These are phyloP conservation scores for Colletotrichum costaricense DNA, from an alignment of 2,329 filamentous ascomycete genomes.

Conservation along the genomic window DNA sequence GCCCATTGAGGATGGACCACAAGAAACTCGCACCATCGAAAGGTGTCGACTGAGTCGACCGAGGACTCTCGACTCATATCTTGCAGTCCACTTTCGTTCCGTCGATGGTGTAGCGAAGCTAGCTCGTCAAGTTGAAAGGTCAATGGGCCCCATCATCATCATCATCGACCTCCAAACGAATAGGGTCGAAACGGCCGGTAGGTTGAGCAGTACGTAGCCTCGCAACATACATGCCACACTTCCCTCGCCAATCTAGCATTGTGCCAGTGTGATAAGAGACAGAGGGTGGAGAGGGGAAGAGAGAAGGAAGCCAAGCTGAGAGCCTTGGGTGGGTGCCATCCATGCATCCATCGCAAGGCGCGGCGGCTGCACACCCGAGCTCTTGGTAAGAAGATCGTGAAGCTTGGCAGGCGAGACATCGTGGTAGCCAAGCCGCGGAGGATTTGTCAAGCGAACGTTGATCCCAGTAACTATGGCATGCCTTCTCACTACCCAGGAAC, in stretches of 20 bases:
- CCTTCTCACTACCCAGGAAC: neutral
- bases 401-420: slow-evolving; percentile 20
- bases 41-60: too few species aligned
- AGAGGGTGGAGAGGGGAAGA: too few species aligned
- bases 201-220: neutral
- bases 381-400: slow-evolving; percentile 30
- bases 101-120: slow-evolving; percentile 6
- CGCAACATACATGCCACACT: neutral
- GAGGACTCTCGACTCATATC: neutral
- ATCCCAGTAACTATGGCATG: slow-evolving; percentile 16
- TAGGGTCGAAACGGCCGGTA: neutral
- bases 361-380: neutral
- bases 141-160: neutral
- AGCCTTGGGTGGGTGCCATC: neutral
- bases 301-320: neutral
- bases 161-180: neutral
- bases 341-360: neutral
- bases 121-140: slow-evolving; percentile 20
- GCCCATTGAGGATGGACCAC: neutral
- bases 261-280: neutral
- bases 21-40: neutral
- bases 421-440: slow-evolving; percentile 12
- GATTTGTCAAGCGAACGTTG: slow-evolving; percentile 30
- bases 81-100: neutral
- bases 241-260: slow-evolving; percentile 17